A percentile compares a stretch with the other conserved stretches of the same genome.
phyloP scores from a whole-genome alignment of 2,329 filamentous ascomycete species.

The Penicillium sp. region DNA sequence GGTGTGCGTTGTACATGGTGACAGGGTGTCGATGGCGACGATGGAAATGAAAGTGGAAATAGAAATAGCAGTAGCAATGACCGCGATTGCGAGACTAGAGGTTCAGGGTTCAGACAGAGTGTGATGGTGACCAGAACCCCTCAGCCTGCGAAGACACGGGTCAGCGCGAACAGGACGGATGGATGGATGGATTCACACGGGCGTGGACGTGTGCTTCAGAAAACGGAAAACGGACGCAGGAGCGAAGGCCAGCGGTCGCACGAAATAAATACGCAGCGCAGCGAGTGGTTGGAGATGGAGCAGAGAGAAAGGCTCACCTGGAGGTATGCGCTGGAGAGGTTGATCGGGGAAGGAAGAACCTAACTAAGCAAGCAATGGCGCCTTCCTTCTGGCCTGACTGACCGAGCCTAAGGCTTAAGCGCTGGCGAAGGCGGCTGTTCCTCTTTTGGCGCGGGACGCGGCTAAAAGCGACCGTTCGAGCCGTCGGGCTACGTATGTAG shows the following conservation, averaged over 20 bases:
- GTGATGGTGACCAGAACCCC: background rate
- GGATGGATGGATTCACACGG: background rate
- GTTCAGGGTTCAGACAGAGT: background rate
- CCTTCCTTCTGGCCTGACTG: background rate
- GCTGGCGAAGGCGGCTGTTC: background rate
- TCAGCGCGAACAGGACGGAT: constrained; percentile 2
- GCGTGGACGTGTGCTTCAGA: background rate
- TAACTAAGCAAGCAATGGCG: background rate
- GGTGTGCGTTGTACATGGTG: constrained; percentile 81
- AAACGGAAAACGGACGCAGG: background rate
- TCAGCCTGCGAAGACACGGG: constrained; percentile 4
- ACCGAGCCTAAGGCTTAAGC: background rate
- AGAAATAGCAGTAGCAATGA: background rate
- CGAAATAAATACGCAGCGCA: background rate
- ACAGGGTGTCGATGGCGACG: background rate
- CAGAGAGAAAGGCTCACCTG: background rate
- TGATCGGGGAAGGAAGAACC: background rate
- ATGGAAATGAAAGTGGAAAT: background rate
- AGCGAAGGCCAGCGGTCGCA: background rate
- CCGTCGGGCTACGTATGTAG: background rate
- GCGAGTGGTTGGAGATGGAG: background rate
- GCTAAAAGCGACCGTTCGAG: background rate
- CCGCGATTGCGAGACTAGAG: background rate
- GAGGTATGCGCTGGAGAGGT: background rate
- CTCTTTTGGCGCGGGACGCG: background rate